Conservation (phyloP, 768 basidiomycete genomes). For the Russula dissimulans region DNA sequence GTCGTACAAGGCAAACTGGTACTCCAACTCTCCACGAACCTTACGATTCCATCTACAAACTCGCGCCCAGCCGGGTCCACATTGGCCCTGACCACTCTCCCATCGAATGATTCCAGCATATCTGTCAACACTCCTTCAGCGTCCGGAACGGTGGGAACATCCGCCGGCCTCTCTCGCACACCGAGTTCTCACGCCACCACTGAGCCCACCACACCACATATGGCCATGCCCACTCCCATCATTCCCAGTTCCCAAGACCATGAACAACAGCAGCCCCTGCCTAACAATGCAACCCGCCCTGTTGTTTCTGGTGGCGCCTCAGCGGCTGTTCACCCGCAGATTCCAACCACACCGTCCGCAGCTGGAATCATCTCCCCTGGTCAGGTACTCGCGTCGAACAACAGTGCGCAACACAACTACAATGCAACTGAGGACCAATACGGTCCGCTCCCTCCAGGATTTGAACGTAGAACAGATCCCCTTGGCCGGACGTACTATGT, state of each 20-base stretch:
- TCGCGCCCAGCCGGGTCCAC: constrained; percentile 61
- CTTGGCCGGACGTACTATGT: constrained; percentile 96
- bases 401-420: constrained; percentile 57
- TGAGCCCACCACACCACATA: constrained; percentile 27
- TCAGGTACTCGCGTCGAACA: constrained; percentile 25
- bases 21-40: constrained; percentile 90
- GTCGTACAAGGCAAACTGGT: constrained; percentile 98
- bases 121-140: constrained; percentile 42
- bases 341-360: constrained; percentile 26
- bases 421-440: constrained; percentile 93
- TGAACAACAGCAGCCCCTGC: constrained; percentile 23
- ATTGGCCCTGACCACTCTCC: constrained; percentile 53
- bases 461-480: constrained; percentile 97
- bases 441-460: constrained; percentile 82
- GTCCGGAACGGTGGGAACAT: constrained; percentile 29
- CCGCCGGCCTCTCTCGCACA: constrained; percentile 49
- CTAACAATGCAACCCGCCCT: constrained; percentile 28
- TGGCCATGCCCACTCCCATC: constrained; percentile 29
- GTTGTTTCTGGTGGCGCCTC: constrained; percentile 29
- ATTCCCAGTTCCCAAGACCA: constrained; percentile 24
- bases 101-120: constrained; percentile 46
- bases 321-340: constrained; percentile 19
- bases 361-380: constrained; percentile 27
- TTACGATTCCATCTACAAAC: constrained; percentile 74
- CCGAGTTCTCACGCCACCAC: constrained; percentile 57